Conservation (phyloP, 2,329 filamentous ascomycete genomes). For the Colletotrichum musicola region DNA sequence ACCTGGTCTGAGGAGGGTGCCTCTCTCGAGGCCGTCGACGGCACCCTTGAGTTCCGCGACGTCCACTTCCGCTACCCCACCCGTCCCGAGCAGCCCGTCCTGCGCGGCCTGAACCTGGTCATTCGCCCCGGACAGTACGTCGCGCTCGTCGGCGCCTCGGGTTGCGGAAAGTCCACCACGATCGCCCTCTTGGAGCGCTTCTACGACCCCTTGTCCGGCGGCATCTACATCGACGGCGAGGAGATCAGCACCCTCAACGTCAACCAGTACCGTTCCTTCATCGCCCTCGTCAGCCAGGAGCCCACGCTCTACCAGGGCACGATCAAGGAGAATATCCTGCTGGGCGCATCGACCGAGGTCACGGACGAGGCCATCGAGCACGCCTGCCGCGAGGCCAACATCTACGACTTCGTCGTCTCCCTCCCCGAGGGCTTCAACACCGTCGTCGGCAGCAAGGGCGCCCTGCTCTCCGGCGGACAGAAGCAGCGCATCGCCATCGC, state of each 20-base stretch:
- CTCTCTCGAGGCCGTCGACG: slow-evolving; percentile 73
- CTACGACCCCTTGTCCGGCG: slow-evolving; percentile 88
- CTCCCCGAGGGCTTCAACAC: slow-evolving; percentile 89
- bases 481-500: slow-evolving; percentile 97
- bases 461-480: slow-evolving; percentile 88
- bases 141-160: slow-evolving; percentile 92
- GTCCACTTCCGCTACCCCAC: slow-evolving; percentile 97
- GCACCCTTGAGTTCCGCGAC: slow-evolving; percentile 87
- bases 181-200: slow-evolving; percentile 94
- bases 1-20: slow-evolving; percentile 81
- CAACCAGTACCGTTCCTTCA: slow-evolving; percentile 84
- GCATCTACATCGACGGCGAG: slow-evolving; percentile 83
- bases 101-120: slow-evolving; percentile 82
- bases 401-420: slow-evolving; percentile 91
- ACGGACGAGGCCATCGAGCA: slow-evolving; percentile 79
- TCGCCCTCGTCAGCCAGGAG: slow-evolving; percentile 93
- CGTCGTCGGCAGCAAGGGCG: slow-evolving; percentile 87
- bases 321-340: slow-evolving; percentile 89
- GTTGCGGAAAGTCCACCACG: slow-evolving; percentile 94
- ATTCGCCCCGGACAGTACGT: slow-evolving; percentile 85
- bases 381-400: slow-evolving; percentile 91
- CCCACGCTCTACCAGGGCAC: slow-evolving; percentile 95
- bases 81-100: slow-evolving; percentile 89
- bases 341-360: slow-evolving; percentile 77
- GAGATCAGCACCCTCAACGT: slow-evolving; percentile 86